Evolutionary conservation across 495 filamentous ascomycete genomes (phyloP).

Genomic region (Chlorociboria aeruginascens): DNA sequence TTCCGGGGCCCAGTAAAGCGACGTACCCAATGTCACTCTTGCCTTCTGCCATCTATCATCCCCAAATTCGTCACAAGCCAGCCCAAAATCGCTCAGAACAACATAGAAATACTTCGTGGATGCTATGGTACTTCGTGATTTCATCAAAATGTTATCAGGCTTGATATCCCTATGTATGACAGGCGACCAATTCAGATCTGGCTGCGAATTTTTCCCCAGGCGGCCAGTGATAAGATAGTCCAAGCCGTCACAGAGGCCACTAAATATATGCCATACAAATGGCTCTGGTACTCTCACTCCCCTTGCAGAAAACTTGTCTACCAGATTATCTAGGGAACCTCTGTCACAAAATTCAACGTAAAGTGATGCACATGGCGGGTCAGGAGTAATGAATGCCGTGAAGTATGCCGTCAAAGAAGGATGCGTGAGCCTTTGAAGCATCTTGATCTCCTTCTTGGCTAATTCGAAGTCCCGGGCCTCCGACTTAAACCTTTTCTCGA

Average conservation of each 20-base stretch:
- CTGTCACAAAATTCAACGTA: conserved; percentile 22
- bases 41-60: neutral
- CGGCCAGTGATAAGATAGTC: conserved; percentile 18
- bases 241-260: conserved; percentile 19
- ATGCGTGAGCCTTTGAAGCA: conserved; percentile 14
- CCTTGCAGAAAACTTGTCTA: neutral
- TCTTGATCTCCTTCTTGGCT: conserved; percentile 14
- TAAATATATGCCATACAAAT: conserved; percentile 24
- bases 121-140: conserved; percentile 2
- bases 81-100: conserved; percentile 24
- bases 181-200: conserved; percentile 9
- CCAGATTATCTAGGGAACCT: conserved; percentile 13
- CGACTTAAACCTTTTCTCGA: conserved; percentile 16
- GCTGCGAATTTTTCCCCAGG: neutral
- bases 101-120: conserved; percentile 15
- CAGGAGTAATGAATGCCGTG: conserved; percentile 4
- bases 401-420: conserved; percentile 9
- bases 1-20: conserved; percentile 13
- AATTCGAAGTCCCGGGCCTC: neutral
- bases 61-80: conserved; percentile 13
- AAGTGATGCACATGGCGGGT: conserved; percentile 1
- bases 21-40: conserved; percentile 1
- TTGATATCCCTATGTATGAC: conserved; percentile 23
- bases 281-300: neutral
- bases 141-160: conserved; percentile 22